Evolutionary conservation across 1,284 basidiomycete genomes (phyloP).

Genomic region (Trichosporon asahii): DNA sequence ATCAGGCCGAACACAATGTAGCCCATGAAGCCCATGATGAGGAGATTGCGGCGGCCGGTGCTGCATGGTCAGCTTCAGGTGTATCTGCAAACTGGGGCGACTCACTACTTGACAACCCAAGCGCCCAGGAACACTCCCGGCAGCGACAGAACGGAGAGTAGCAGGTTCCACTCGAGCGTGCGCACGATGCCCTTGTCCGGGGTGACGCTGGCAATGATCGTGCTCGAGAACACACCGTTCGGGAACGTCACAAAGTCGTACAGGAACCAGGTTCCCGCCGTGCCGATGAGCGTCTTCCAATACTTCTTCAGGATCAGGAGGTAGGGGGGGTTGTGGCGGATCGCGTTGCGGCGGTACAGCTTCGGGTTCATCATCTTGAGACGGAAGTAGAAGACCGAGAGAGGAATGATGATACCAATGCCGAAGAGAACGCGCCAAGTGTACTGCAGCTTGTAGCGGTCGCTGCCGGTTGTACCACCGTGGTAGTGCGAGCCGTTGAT

Average conservation of each 20-base stretch:
- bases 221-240: constrained; percentile 60
- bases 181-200: constrained; percentile 54
- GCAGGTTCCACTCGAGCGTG: constrained; percentile 61
- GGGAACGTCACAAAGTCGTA: constrained; percentile 63
- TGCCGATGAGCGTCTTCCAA: constrained; percentile 63
- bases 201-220: constrained; percentile 54
- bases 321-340: constrained; percentile 22
- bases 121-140: constrained; percentile 66
- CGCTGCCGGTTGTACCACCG: constrained; percentile 11
- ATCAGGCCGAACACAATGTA: constrained; percentile 66
- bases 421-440: constrained; percentile 34
- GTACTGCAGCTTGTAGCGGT: constrained; percentile 19
- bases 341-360: constrained; percentile 33
- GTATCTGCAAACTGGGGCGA: not conserved
- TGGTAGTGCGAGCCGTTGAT: constrained; percentile 30
- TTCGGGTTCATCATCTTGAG: constrained; percentile 35
- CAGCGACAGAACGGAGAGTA: constrained; percentile 64
- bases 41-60: constrained; percentile 42
- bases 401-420: constrained; percentile 32
- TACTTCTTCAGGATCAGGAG: constrained; percentile 61
- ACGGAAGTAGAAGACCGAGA: constrained; percentile 37
- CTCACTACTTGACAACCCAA: constrained; percentile 58
- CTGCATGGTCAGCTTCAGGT: constrained; percentile 9
- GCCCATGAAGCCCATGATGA: constrained; percentile 56
- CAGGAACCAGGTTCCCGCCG: constrained; percentile 57